Evolutionary conservation across 495 filamentous ascomycete species (phyloP).

Genomic region (Bryoglossum gracile): DNA sequence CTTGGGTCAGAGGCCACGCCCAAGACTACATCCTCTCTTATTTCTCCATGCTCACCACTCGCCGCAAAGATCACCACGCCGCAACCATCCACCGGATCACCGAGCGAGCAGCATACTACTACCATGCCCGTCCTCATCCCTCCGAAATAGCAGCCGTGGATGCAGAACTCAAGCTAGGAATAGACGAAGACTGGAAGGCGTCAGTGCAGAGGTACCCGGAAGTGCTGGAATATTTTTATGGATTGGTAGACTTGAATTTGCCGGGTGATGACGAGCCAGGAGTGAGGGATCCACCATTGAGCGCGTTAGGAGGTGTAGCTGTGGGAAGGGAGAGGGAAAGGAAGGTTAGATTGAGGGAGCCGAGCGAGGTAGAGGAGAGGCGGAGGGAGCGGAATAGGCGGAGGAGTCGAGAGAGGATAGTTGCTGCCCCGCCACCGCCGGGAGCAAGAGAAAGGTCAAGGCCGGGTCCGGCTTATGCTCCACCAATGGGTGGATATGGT

Average conservation of each 20-base stretch:
- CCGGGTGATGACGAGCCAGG: constrained; percentile 46
- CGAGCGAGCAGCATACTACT: constrained; percentile 51
- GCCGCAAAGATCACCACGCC: constrained; percentile 50
- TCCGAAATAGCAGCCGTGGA: constrained; percentile 52
- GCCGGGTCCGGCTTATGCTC: constrained; percentile 6
- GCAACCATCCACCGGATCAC: constrained; percentile 50
- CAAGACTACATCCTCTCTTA: constrained; percentile 63
- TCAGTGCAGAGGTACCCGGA: constrained; percentile 65
- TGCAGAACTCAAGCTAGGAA: constrained; percentile 53
- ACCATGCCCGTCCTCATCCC: constrained; percentile 45
- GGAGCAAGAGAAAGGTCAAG: constrained; percentile 3
- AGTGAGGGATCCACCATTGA: constrained; percentile 49
- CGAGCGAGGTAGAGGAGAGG: constrained; percentile 9
- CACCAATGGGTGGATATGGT: constrained; percentile 10
- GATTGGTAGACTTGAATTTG: constrained; percentile 52
- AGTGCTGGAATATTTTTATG: constrained; percentile 65
- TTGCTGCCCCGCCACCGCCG: constrained; percentile 11
- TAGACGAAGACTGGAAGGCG: constrained; percentile 67
- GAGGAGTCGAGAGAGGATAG: constrained; percentile 10
- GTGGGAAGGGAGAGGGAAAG: constrained; percentile 13
- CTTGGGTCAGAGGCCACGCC: constrained; percentile 62
- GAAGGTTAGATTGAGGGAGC: constrained; percentile 20
- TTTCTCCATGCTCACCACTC: constrained; percentile 52
- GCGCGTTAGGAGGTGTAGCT: constrained; percentile 33
- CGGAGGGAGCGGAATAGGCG: constrained; percentile 9